Evolutionary conservation across 2,329 filamentous ascomycete genomes (phyloP).

Genomic region (Raffaelea deltoideospora): DNA sequence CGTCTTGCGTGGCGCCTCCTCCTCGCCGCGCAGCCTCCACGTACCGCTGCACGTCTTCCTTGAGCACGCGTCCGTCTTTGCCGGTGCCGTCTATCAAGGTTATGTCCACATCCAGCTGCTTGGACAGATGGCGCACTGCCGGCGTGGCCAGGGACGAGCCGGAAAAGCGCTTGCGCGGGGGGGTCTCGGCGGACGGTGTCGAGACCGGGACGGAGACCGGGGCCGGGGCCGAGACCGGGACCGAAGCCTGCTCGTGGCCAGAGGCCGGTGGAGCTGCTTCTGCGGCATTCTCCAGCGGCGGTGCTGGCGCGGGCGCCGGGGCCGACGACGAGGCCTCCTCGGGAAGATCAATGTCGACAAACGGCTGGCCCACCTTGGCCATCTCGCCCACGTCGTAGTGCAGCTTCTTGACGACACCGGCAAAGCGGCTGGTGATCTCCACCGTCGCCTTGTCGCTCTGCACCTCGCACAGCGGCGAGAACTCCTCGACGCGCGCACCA

Average conservation of each 20-base stretch:
- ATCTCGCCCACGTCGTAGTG: slow-evolving; percentile 94
- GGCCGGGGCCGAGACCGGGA: too few relatives aligned
- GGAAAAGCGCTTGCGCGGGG: slow-evolving; percentile 42
- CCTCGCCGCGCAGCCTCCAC: slow-evolving; percentile 40
- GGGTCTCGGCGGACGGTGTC: not conserved
- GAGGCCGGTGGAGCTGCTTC: not conserved
- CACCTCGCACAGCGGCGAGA: slow-evolving; percentile 93
- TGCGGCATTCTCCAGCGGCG: not conserved
- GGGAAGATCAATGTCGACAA: slow-evolving; percentile 89
- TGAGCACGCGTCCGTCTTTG: slow-evolving; percentile 77
- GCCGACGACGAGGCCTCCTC: slow-evolving; percentile 32
- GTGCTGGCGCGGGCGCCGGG: not conserved
- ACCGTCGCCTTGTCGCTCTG: slow-evolving; percentile 90
- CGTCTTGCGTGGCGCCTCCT: slow-evolving; percentile 18
- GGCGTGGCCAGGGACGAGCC: slow-evolving; percentile 60
- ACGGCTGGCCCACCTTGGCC: slow-evolving; percentile 84
- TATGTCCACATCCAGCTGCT: slow-evolving; percentile 66
- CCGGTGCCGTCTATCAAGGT: slow-evolving; percentile 69
- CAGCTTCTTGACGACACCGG: slow-evolving; percentile 89
- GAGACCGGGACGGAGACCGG: too few relatives aligned
- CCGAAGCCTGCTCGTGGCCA: not conserved
- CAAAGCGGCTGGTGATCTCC: slow-evolving; percentile 90
- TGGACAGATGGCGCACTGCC: slow-evolving; percentile 77
- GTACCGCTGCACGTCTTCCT: slow-evolving; percentile 76
- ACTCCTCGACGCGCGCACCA: slow-evolving; percentile 89